These are phyloP conservation scores for Phytopythium boreale DNA, from an alignment of 352 stramenopile species.

Conservation along the genomic window DNA sequence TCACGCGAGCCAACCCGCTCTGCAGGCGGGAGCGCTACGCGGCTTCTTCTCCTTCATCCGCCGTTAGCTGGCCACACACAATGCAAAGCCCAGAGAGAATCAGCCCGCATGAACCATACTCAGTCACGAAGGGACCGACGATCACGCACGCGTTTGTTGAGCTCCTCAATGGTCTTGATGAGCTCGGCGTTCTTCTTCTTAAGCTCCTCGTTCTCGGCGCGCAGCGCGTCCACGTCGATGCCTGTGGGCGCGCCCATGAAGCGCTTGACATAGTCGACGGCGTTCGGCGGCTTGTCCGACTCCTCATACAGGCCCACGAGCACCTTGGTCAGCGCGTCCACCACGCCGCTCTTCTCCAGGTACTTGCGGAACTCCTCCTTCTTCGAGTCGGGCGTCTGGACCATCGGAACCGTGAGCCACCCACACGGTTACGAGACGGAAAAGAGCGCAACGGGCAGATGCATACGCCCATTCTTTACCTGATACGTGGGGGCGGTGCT, in stretches of 20 bases:
- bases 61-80: slow-evolving; percentile 37
- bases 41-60: slow-evolving; percentile 13
- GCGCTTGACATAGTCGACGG: slow-evolving; percentile 97
- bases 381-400: slow-evolving; percentile 93
- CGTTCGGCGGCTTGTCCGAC: slow-evolving; percentile 93
- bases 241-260: slow-evolving; percentile 93
- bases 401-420: background rate
- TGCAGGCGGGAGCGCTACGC: background rate
- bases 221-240: slow-evolving; percentile 88
- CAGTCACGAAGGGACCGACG: background rate
- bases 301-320: slow-evolving; percentile 97
- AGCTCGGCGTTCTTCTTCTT: slow-evolving; percentile 92
- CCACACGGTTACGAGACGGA: background rate
- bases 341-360: slow-evolving; percentile 96
- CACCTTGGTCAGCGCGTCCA: slow-evolving; percentile 97
- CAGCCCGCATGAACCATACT: background rate
- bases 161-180: slow-evolving; percentile 87
- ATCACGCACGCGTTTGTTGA: slow-evolving; percentile 80
- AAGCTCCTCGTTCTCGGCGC: slow-evolving; percentile 89
- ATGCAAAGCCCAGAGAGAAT: background rate
- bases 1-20: background rate
- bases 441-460: too few relatives aligned
- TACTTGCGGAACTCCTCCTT: slow-evolving; percentile 99
- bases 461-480: slow-evolving; percentile 22
- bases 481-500: slow-evolving; percentile 65